A percentile compares a stretch with the other conserved stretches of the same genome.
Evolutionary conservation across 2,329 filamentous ascomycete species (phyloP).

Genomic region (Fusarium veterinarium): DNA sequence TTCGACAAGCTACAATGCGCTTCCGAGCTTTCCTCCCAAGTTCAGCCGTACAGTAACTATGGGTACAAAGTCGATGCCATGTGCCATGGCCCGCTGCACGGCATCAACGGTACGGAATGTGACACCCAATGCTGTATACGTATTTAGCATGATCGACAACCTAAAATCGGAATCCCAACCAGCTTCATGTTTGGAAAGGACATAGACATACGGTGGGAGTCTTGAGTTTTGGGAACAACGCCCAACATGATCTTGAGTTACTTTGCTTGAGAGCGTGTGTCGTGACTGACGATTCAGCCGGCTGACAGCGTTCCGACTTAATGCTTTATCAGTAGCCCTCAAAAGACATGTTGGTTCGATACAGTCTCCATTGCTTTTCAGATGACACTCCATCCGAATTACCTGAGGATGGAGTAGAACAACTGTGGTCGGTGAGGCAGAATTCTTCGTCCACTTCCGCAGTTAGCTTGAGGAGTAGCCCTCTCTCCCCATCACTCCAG

Average conservation of each 20-base stretch:
- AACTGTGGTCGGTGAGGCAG: slow-evolving; percentile 2
- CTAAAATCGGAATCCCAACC: slow-evolving; percentile 24
- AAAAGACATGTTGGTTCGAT: slow-evolving; percentile 15
- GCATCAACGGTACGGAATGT: slow-evolving; percentile 41
- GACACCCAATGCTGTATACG: slow-evolving; percentile 30
- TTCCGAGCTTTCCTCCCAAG: not conserved
- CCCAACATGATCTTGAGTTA: slow-evolving; percentile 14
- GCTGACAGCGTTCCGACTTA: not conserved
- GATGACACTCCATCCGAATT: not conserved
- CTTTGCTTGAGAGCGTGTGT: slow-evolving; percentile 4
- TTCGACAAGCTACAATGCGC: slow-evolving; percentile 6
- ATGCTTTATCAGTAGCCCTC: not conserved
- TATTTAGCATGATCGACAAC: slow-evolving; percentile 32
- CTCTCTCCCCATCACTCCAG: slow-evolving; percentile 3
- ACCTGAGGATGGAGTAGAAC: slow-evolving; percentile 11
- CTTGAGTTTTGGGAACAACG: not conserved
- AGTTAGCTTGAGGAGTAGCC: slow-evolving; percentile 25
- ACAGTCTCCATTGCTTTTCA: slow-evolving; percentile 3
- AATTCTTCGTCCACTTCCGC: slow-evolving; percentile 7
- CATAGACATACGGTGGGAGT: slow-evolving; percentile 11
- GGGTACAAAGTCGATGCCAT: slow-evolving; percentile 28
- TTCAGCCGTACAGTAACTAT: slow-evolving; percentile 6
- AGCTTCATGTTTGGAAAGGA: slow-evolving; percentile 11
- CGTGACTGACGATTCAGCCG: not conserved
- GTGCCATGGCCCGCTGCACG: slow-evolving; percentile 32